phyloP scores from a whole-genome alignment of 2,329 filamentous ascomycete species.

The Trichophyton rubrum region DNA sequence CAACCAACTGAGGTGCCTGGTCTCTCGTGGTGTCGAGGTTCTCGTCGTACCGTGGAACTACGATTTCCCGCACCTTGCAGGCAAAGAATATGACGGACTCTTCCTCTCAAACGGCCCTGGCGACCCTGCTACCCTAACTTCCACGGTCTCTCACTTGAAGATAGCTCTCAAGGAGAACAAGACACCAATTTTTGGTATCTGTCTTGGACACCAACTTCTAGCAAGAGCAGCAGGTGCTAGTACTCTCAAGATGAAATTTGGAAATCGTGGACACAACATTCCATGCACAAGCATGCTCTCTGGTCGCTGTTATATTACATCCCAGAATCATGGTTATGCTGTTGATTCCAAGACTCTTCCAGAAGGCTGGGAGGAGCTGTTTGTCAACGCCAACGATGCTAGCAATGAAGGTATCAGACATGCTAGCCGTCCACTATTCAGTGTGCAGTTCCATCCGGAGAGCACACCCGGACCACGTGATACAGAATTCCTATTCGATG shows the following conservation, averaged over 20 bases:
- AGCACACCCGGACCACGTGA: conserved; percentile 90
- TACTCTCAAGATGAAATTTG: conserved; percentile 97
- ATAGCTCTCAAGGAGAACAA: conserved; percentile 63
- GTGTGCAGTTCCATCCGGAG: conserved; percentile 98
- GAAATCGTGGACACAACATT: conserved; percentile 97
- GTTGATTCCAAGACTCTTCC: conserved; percentile 70
- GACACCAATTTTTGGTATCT: conserved; percentile 90
- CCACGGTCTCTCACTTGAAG: conserved; percentile 66
- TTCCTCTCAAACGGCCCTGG: conserved; percentile 98
- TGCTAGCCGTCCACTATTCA: conserved; percentile 76
- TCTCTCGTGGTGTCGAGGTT: conserved; percentile 84
- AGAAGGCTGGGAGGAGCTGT: conserved; percentile 78
- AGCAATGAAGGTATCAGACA: conserved; percentile 98
- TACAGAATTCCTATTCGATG: conserved; percentile 93
- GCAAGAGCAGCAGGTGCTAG: conserved; percentile 74
- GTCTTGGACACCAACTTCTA: conserved; percentile 85
- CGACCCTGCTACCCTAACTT: conserved; percentile 73
- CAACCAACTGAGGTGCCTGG: conserved; percentile 89
- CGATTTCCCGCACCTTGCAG: conserved; percentile 64
- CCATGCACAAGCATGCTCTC: conserved; percentile 93
- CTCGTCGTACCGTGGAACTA: conserved; percentile 94
- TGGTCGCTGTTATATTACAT: conserved; percentile 96
- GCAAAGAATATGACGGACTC: conserved; percentile 82
- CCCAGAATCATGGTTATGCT: conserved; percentile 94
- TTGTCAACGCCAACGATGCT: conserved; percentile 95